phyloP scores from a whole-genome alignment of 371 early-diverging fungal species.

The Dinochytrium kinnereticum region DNA sequence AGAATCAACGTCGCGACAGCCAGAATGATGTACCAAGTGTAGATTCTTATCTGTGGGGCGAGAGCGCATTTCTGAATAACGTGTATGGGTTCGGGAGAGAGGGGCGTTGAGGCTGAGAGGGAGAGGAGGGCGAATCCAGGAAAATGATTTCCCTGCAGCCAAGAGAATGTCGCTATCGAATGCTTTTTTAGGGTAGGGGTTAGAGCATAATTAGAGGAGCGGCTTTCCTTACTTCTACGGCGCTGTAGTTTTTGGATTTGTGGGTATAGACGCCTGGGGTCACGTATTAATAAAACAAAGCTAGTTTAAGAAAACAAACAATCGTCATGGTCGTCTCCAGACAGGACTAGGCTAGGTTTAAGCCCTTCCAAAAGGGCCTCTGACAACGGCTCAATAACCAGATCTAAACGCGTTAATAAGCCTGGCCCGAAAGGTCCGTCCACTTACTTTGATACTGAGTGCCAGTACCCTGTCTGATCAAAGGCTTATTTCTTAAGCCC shows the following conservation, averaged over 20 bases:
- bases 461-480: slow-evolving; percentile 58
- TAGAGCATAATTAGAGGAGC: neutral
- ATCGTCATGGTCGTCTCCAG: slow-evolving; percentile 94
- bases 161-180: slow-evolving; percentile 63
- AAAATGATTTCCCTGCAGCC: slow-evolving; percentile 62
- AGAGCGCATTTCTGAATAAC: slow-evolving; percentile 48
- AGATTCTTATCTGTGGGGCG: slow-evolving; percentile 57
- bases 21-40: slow-evolving; percentile 47
- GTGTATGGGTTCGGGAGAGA: slow-evolving; percentile 5
- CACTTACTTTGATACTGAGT: slow-evolving; percentile 81
- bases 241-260: neutral
- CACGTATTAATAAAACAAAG: too few relatives aligned
- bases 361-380: slow-evolving; percentile 63
- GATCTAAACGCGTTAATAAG: slow-evolving; percentile 47
- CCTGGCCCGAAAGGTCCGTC: neutral
- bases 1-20: slow-evolving; percentile 25
- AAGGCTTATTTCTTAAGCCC: slow-evolving; percentile 58
- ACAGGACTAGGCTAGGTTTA: slow-evolving; percentile 74
- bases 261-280: slow-evolving; percentile 15
- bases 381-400: slow-evolving; percentile 64
- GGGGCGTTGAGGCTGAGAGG: slow-evolving; percentile 27
- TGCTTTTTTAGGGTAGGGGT: slow-evolving; percentile 38
- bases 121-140: slow-evolving; percentile 61
- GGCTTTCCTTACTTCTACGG: slow-evolving; percentile 19
- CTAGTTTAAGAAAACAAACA: slow-evolving; percentile 64